A percentile compares a stretch with the other conserved stretches of the same genome.
Evolutionary conservation across 2,329 filamentous ascomycete genomes (phyloP).

Genomic region (Claviceps sorghi): DNA sequence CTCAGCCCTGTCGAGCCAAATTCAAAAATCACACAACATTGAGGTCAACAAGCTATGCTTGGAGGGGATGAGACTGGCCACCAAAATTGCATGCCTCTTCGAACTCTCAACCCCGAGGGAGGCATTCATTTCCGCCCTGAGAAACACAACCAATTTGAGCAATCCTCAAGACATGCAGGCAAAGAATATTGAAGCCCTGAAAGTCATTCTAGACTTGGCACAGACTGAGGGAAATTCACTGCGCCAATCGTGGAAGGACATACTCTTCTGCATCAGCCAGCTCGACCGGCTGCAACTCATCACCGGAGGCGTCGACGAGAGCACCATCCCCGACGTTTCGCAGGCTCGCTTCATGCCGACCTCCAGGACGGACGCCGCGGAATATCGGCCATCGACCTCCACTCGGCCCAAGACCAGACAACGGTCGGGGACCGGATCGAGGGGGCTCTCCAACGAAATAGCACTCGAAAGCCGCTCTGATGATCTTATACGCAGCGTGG

Average conservation of each 20-base stretch:
- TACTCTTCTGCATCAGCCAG: slow-evolving; percentile 89
- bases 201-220: slow-evolving; percentile 79
- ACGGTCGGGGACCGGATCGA: slow-evolving; percentile 43
- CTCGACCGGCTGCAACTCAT: slow-evolving; percentile 91
- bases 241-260: slow-evolving; percentile 85
- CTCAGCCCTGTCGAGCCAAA: slow-evolving; percentile 81
- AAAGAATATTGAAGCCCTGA: slow-evolving; percentile 91
- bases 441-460: slow-evolving; percentile 60
- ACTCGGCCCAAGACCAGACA: slow-evolving; percentile 33
- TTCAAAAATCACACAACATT: slow-evolving; percentile 84
- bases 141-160: slow-evolving; percentile 89
- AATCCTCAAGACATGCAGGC: slow-evolving; percentile 90
- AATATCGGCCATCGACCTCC: slow-evolving; percentile 54
- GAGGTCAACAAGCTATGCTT: slow-evolving; percentile 87
- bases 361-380: slow-evolving; percentile 36
- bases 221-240: slow-evolving; percentile 85
- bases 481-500: slow-evolving; percentile 82
- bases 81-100: slow-evolving; percentile 85
- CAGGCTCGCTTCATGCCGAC: slow-evolving; percentile 58
- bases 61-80: slow-evolving; percentile 88
- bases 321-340: slow-evolving; percentile 79
- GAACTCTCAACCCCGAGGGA: slow-evolving; percentile 85
- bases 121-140: slow-evolving; percentile 84
- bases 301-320: slow-evolving; percentile 87
- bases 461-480: slow-evolving; percentile 85